phyloP scores from a whole-genome alignment of 2,329 filamentous ascomycete species.

The Pseudopithomyces maydicus region DNA sequence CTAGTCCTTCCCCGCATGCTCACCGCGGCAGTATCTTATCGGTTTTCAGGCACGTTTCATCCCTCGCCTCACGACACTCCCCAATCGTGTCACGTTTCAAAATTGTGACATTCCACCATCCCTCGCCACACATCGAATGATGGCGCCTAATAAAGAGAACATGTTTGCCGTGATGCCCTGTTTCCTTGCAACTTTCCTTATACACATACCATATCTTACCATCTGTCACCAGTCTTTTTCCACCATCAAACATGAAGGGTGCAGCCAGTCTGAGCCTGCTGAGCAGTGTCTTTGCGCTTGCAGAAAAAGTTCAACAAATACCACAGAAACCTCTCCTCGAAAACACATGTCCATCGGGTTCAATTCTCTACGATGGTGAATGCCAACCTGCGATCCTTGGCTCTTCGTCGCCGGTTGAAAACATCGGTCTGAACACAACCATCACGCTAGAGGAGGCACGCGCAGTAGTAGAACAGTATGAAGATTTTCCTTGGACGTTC shows the following conservation, averaged over 20 bases:
- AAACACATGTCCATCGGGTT: slow-evolving; percentile 30
- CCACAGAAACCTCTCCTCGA: slow-evolving; percentile 27
- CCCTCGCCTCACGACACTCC: slow-evolving; percentile 7
- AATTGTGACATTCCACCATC: slow-evolving; percentile 4
- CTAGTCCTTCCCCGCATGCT: background rate
- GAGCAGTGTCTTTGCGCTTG: slow-evolving; percentile 25
- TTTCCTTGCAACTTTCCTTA: no score
- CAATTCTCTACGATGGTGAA: slow-evolving; percentile 28
- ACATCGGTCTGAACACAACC: slow-evolving; percentile 25
- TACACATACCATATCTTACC: background rate
- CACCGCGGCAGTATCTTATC: background rate
- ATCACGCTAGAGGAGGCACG: slow-evolving; percentile 30
- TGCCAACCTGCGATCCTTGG: slow-evolving; percentile 23
- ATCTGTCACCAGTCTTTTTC: background rate
- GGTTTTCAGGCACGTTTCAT: slow-evolving; percentile 15
- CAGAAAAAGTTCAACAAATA: slow-evolving; percentile 24
- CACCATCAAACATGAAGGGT: slow-evolving; percentile 24
- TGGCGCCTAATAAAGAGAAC: background rate
- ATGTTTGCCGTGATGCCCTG: background rate
- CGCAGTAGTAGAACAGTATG: slow-evolving; percentile 18
- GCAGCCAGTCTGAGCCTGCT: slow-evolving; percentile 25
- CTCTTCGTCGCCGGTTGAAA: slow-evolving; percentile 9
- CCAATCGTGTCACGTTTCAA: slow-evolving; percentile 13
- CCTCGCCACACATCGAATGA: background rate
- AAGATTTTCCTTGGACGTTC: slow-evolving; percentile 39